Percentiles rank a stretch among this genome's conserved stretches.
Conservation (phyloP, 306 rosid genomes). For the Mimosa pudica region DNA sequence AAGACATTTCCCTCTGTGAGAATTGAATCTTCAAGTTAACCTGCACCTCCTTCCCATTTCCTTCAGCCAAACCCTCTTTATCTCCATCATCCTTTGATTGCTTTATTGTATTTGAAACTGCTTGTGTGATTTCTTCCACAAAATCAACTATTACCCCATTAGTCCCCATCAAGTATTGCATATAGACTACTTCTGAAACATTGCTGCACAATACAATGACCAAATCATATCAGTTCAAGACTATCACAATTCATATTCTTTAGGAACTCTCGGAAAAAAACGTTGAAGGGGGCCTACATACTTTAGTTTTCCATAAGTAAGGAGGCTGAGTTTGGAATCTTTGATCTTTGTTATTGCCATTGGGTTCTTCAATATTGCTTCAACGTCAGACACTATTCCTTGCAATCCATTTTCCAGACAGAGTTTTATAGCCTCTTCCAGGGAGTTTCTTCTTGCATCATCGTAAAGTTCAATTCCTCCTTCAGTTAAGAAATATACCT, state of each 20-base stretch:
- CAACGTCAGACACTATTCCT: conserved; percentile 88
- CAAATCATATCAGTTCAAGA: neutral
- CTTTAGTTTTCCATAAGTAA: conserved; percentile 84
- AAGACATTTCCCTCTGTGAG: conserved; percentile 76
- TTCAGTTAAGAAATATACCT: conserved; percentile 92
- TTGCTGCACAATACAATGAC: conserved; percentile 55
- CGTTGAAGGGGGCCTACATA: conserved; percentile 45
- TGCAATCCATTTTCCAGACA: conserved; percentile 79
- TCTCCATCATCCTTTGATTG: conserved; percentile 37
- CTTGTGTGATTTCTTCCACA: conserved; percentile 75
- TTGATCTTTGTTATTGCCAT: conserved; percentile 63
- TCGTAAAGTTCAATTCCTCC: conserved; percentile 76
- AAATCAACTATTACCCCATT: conserved; percentile 91
- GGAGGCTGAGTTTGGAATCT: conserved; percentile 78
- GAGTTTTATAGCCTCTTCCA: conserved; percentile 89
- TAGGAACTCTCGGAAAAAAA: neutral
- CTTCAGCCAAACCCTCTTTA: conserved; percentile 48
- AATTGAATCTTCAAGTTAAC: conserved; percentile 64
- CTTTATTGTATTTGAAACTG: conserved; percentile 59
- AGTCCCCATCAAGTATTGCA: conserved; percentile 91
- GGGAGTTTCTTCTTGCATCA: conserved; percentile 82
- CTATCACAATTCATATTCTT: no score
- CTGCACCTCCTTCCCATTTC: conserved; percentile 37
- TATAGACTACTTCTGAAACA: conserved; percentile 82
- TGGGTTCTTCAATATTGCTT: conserved; percentile 76